phyloP scores from a whole-genome alignment of 345 rosid genomes.

The Capsella bursapastoris region DNA sequence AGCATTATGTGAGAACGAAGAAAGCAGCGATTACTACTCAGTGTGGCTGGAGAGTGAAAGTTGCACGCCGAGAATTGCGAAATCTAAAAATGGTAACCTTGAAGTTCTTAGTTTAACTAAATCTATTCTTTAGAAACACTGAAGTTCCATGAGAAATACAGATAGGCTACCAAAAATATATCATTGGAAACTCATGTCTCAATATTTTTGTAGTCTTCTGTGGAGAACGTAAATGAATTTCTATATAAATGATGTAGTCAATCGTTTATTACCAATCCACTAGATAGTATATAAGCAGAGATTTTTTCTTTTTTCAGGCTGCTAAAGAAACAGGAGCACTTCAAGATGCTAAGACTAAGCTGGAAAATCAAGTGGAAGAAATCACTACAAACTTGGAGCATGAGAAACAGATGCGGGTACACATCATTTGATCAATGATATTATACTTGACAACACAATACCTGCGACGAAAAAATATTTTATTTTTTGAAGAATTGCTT shows the following conservation, averaged over 20 bases:
- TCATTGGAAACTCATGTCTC: neutral
- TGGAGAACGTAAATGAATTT: neutral
- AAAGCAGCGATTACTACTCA: constrained; percentile 74
- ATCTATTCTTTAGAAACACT: neutral
- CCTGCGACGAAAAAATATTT: neutral
- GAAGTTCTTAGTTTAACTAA: constrained; percentile 5
- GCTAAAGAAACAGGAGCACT: constrained; percentile 51
- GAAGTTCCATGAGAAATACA: constrained; percentile 1
- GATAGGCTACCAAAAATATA: neutral
- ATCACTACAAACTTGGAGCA: constrained; percentile 43
- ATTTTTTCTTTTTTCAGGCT: constrained; percentile 35
- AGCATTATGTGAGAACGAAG: constrained; percentile 54
- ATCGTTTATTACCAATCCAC: neutral
- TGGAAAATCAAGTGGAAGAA: constrained; percentile 49
- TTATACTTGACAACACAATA: constrained; percentile 15
- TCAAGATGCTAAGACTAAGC: constrained; percentile 48
- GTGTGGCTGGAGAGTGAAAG: constrained; percentile 81
- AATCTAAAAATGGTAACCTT: constrained; percentile 74
- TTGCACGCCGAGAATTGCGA: constrained; percentile 75
- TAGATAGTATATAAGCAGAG: neutral
- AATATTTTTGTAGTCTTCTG: neutral
- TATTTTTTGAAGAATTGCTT: constrained; percentile 2
- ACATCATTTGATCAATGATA: constrained; percentile 19
- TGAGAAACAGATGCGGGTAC: constrained; percentile 55
- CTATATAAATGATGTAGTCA: constrained; percentile 8